These are phyloP conservation scores for Nakazawaea peltata DNA, from an alignment of 805 yeast species.

Conservation along the genomic window DNA sequence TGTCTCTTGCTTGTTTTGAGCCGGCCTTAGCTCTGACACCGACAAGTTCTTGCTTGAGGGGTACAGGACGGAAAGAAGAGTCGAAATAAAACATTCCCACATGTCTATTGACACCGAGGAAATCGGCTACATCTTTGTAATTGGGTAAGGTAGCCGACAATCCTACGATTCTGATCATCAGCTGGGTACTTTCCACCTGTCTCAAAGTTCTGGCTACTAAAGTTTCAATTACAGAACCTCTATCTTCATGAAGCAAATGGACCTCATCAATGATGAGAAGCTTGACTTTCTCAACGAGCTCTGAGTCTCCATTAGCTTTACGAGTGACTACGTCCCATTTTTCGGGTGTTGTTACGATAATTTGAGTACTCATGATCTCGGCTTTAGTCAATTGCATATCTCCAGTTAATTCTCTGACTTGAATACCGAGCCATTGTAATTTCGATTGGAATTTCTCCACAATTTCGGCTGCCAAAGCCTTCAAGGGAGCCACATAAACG, in stretches of 20 bases:
- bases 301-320: conserved; percentile 84
- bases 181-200: conserved; percentile 91
- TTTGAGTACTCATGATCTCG: conserved; percentile 75
- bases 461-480: conserved; percentile 94
- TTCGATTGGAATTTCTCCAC: conserved; percentile 81
- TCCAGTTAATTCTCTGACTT: conserved; percentile 86
- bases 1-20: conserved; percentile 58
- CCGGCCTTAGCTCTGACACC: conserved; percentile 89
- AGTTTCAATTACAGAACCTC: conserved; percentile 97
- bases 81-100: conserved; percentile 94
- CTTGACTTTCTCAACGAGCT: conserved; percentile 75
- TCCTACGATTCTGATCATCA: conserved; percentile 90
- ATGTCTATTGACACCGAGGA: conserved; percentile 81
- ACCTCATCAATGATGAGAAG: conserved; percentile 92
- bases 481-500: conserved; percentile 87
- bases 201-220: conserved; percentile 89
- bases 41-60: conserved; percentile 76
- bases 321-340: conserved; percentile 98
- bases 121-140: conserved; percentile 89
- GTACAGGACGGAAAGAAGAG: conserved; percentile 88
- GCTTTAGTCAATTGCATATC: conserved; percentile 86
- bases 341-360: conserved; percentile 91
- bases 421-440: conserved; percentile 76
- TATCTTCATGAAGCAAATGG: conserved; percentile 91
- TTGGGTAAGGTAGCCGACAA: conserved; percentile 92